Evolutionary conservation across 345 rosid species (phyloP), one percentile per base, ranked within the genome.

Genomic region (Carallia brachiata): DNA sequence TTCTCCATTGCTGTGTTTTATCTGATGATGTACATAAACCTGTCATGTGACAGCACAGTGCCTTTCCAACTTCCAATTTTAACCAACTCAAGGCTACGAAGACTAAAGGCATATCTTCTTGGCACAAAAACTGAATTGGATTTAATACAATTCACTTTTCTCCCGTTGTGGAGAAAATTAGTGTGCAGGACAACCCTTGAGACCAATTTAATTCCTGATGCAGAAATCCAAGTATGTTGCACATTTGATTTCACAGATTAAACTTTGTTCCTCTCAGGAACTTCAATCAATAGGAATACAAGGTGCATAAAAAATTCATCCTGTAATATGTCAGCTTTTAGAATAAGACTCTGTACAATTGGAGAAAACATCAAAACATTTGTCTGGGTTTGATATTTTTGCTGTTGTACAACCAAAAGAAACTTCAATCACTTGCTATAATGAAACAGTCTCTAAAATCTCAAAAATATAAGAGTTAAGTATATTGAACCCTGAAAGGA

Each of bases 261-360:
- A 44, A 44, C 50, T 12, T 44, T 10, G 12, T 44, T 44, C 16
- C 50, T 44, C 50, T 15, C 23, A 37, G 50, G 34, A 53, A 5
- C 36, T 30, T 37, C 67, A 54, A 36, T 57, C 75, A 34, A 52
- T 65, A 6, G 63, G 58, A 50, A 36, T 47, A 30, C 72, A 65
- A 44, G 50, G 17, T 13, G 12, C 17, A 12, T 2, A 0, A 44
- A 44, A 44, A 44, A 59, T 63, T 63, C 78, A 52, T 63, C 59
- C 70, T 63, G 32, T 53, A 34, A 40, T 48, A 27, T 63, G 57
- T 44, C 32, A 65, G 69, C 60, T 78, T 58, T 70, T 56, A 68
- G 72, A 47, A 36, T 36, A 64, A 59, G 44, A 65, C 73, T 3
- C 50, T 85, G 78, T 85, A 85, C 88, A 85, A 6, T 79, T 78